A percentile compares a stretch with the other conserved stretches of the same genome.
phyloP scores from a whole-genome alignment of 768 basidiomycete species.

The Pluteus cervinus region DNA sequence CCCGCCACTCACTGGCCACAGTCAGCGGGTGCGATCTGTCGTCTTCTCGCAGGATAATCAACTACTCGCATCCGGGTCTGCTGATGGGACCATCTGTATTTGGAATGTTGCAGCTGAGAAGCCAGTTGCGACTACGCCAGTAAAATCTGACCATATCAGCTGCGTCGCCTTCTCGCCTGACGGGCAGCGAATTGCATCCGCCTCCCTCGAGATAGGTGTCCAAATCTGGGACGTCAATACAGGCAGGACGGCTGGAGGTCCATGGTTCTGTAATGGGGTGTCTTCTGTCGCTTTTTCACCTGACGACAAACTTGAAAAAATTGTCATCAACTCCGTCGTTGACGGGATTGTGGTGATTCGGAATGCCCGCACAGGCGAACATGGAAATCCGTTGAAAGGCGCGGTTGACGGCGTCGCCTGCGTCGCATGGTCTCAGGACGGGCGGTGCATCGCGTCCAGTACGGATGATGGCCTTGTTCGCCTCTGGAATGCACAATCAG shows the following conservation, averaged over 20 bases:
- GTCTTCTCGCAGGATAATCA: not conserved
- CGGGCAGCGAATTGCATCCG: not conserved
- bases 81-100: not conserved
- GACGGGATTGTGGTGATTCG: no score
- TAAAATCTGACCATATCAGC: not conserved
- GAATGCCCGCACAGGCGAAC: no score
- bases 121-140: no score
- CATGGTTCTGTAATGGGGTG: no score
- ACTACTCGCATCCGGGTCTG: not conserved
- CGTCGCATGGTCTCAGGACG: no score
- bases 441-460: no score
- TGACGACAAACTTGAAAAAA: no score
- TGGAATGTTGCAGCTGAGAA: not conserved
- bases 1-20: not conserved
- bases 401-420: no score
- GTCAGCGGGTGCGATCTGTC: not conserved
- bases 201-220: not conserved
- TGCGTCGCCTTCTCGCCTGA: not conserved
- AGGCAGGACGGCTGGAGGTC: not conserved
- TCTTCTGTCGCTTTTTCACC: no score
- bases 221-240: not conserved
- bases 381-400: not conserved
- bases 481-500: no score
- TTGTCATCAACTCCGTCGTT: no score
- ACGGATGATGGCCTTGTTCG: no score